A percentile compares a stretch with the other conserved stretches of the same genome.
Conservation (phyloP, 2,329 filamentous ascomycete genomes). For the Diaporthe citrichinensis region DNA sequence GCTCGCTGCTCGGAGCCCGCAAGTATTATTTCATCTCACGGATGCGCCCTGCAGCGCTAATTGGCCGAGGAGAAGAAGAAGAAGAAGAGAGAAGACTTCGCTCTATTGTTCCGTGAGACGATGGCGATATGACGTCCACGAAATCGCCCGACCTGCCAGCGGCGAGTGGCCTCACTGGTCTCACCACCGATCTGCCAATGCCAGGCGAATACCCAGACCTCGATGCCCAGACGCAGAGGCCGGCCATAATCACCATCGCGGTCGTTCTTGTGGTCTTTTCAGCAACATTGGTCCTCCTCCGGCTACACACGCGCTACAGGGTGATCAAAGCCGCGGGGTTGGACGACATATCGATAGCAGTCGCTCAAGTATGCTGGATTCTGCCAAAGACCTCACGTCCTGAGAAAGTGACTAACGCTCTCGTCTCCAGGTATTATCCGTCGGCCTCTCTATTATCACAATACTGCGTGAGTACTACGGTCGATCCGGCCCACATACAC, state of each 20-base stretch:
- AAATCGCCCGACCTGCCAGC: conserved; percentile 30
- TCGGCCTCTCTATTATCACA: conserved; percentile 46
- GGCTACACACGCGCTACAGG: conserved; percentile 48
- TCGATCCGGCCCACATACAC: not conserved
- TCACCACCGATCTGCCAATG: conserved; percentile 34
- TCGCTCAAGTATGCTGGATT: conserved; percentile 44
- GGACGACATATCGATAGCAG: conserved; percentile 49
- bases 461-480: conserved; percentile 42
- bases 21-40: not conserved
- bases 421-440: conserved; percentile 40
- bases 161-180: conserved; percentile 23
- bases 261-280: conserved; percentile 46
- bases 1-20: not conserved
- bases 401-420: not conserved
- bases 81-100: no score
- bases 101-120: not conserved
- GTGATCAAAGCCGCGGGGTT: conserved; percentile 46
- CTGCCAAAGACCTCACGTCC: no score
- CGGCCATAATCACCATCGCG: conserved; percentile 47
- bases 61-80: not conserved
- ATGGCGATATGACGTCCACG: conserved; percentile 36
- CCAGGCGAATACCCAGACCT: conserved; percentile 44
- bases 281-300: conserved; percentile 45
- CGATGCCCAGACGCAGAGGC: conserved; percentile 47
- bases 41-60: not conserved